A percentile compares a stretch with the other conserved stretches of the same genome.
These are phyloP conservation scores for Sanchytrium tribonematis DNA, from an alignment of 371 early-diverging fungal species.

Conservation along the genomic window DNA sequence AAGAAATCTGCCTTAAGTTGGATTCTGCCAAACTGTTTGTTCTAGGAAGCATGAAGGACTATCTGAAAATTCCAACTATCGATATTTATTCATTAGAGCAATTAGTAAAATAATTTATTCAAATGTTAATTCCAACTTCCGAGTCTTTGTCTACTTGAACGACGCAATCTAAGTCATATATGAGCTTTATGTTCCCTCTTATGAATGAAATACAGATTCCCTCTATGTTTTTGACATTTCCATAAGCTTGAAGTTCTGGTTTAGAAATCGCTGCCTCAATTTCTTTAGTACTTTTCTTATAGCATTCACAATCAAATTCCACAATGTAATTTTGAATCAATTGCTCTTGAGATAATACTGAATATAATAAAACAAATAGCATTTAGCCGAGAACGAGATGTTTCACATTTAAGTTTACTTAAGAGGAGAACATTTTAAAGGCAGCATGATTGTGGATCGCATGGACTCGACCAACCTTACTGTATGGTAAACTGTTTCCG, in stretches of 20 bases:
- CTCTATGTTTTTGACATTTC: too few species aligned
- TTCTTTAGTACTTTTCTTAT: neutral
- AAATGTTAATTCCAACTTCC: neutral
- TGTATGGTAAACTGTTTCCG: conserved; percentile 65
- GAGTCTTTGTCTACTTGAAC: neutral
- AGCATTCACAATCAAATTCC: neutral
- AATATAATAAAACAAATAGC: too few species aligned
- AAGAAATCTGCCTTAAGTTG: too few species aligned
- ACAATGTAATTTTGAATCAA: conserved; percentile 1
- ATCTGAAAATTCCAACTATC: neutral
- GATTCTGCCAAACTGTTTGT: too few species aligned
- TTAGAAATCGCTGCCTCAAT: too few species aligned
- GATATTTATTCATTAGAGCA: neutral
- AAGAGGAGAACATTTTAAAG: conserved; percentile 29
- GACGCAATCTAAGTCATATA: too few species aligned
- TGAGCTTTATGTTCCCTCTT: too few species aligned
- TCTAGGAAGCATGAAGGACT: neutral
- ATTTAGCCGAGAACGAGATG: too few species aligned
- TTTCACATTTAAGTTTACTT: conserved; percentile 6
- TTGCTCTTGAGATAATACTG: too few species aligned
- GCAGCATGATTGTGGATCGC: conserved; percentile 50
- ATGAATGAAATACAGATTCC: too few species aligned
- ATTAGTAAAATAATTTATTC: neutral
- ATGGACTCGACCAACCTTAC: conserved; percentile 50
- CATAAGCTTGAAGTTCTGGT: too few species aligned